These are phyloP conservation scores for Exophiala sp. DNA, from an alignment of 2,329 filamentous ascomycete species.

Conservation along the genomic window DNA sequence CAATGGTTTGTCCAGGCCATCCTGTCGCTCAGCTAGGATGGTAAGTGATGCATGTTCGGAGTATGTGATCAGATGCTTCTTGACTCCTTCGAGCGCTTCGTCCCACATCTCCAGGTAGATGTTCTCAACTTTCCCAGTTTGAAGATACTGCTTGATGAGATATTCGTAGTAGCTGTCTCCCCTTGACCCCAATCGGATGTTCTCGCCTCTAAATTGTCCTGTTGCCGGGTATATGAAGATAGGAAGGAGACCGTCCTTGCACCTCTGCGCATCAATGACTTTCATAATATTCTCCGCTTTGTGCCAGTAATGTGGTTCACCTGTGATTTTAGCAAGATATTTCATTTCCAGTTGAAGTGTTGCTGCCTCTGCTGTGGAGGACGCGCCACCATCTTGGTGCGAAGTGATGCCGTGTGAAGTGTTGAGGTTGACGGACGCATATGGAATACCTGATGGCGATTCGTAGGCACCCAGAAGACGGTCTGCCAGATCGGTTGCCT, in stretches of 20 bases:
- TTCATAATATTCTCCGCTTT: constrained; percentile 88
- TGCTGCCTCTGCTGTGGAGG: constrained; percentile 89
- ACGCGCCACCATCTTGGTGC: constrained; percentile 80
- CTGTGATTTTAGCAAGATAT: constrained; percentile 90
- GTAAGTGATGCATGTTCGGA: constrained; percentile 76
- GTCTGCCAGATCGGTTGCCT: constrained; percentile 88
- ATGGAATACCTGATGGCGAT: constrained; percentile 79
- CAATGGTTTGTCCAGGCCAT: constrained; percentile 63
- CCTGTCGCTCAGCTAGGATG: constrained; percentile 81
- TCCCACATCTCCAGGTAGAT: constrained; percentile 93
- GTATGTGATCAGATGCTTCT: constrained; percentile 89
- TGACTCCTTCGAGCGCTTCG: constrained; percentile 76
- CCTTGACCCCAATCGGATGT: constrained; percentile 87
- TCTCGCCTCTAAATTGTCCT: constrained; percentile 75
- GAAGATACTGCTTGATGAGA: constrained; percentile 95
- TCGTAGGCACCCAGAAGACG: constrained; percentile 84
- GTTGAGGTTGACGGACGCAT: constrained; percentile 83
- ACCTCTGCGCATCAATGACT: constrained; percentile 77
- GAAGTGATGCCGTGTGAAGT: constrained; percentile 72
- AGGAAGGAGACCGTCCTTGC: constrained; percentile 78
- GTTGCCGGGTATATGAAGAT: constrained; percentile 82
- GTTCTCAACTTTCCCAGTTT: constrained; percentile 81
- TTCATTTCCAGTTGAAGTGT: constrained; percentile 95
- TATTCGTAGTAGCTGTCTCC: constrained; percentile 99
- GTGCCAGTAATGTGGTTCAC: constrained; percentile 89